Conservation (phyloP, 2,329 filamentous ascomycete genomes). For the Verticillium nubilum region DNA sequence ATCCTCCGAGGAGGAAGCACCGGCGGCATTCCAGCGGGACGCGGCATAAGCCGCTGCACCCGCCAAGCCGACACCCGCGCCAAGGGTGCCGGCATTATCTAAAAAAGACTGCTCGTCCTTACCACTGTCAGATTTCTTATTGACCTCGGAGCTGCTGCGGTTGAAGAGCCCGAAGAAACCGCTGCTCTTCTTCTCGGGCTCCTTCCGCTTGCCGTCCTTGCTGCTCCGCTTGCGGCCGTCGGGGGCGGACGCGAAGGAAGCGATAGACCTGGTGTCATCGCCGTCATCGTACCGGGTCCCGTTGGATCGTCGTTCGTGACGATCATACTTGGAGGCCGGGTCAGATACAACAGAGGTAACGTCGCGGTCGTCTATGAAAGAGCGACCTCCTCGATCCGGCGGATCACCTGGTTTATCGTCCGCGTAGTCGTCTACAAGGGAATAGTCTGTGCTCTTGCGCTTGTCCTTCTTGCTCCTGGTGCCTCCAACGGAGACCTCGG, state of each 20-base stretch:
- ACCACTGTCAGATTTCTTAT: conserved; percentile 29
- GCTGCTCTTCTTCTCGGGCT: conserved; percentile 31
- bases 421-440: conserved; percentile 20
- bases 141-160: conserved; percentile 26
- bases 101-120: conserved; percentile 54
- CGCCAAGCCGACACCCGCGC: conserved; percentile 62
- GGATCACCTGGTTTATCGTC: conserved; percentile 27
- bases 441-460: conserved; percentile 31
- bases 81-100: conserved; percentile 66
- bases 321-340: conserved; percentile 25
- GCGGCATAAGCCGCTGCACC: conserved; percentile 38
- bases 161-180: conserved; percentile 42
- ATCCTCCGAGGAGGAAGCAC: conserved; percentile 35
- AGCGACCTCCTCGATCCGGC: conserved; percentile 31
- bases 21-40: conserved; percentile 40
- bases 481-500: conserved; percentile 29
- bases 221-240: conserved; percentile 24
- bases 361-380: conserved; percentile 36
- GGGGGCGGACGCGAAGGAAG: conserved; percentile 32
- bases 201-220: conserved; percentile 29
- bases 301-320: conserved; percentile 29
- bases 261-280: conserved; percentile 40
- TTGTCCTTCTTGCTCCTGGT: conserved; percentile 26
- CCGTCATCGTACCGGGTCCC: conserved; percentile 33
- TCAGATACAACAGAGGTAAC: conserved; percentile 45